These are phyloP conservation scores for Iris macrosiphon DNA, from an alignment of 106 monocot genomes.

Conservation along the genomic window DNA sequence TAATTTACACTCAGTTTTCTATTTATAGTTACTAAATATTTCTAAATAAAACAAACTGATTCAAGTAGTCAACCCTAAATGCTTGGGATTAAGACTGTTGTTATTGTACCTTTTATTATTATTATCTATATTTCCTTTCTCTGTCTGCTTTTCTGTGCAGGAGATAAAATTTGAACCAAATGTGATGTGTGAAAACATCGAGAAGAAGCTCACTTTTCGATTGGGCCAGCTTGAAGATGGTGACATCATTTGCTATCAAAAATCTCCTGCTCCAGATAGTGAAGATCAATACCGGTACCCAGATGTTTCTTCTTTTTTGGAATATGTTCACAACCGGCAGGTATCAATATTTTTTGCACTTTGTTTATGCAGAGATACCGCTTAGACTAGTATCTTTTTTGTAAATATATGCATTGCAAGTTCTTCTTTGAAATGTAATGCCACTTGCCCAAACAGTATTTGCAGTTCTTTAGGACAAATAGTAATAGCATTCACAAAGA, in stretches of 20 bases:
- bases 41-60: too few relatives aligned
- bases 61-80: too few relatives aligned
- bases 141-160: conserved; percentile 28
- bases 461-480: too few relatives aligned
- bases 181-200: conserved; percentile 98
- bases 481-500: too few relatives aligned
- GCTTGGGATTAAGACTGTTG: too few relatives aligned
- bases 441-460: too few relatives aligned
- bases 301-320: conserved; percentile 86
- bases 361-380: too few relatives aligned
- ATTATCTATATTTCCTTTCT: neutral
- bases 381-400: too few relatives aligned
- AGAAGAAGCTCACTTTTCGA: conserved; percentile 74
- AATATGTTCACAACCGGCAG: conserved; percentile 96
- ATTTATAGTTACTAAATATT: too few relatives aligned
- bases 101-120: neutral
- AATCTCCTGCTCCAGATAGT: conserved; percentile 43
- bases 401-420: too few relatives aligned
- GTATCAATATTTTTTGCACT: conserved; percentile 17
- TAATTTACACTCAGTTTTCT: too few relatives aligned
- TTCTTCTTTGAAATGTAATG: too few relatives aligned
- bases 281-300: conserved; percentile 63
- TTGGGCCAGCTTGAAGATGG: conserved; percentile 97
- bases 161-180: conserved; percentile 98
- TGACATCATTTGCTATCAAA: conserved; percentile 94